Evolutionary conservation across 2,329 filamentous ascomycete genomes (phyloP).

Genomic region (Neurospora sp.): DNA sequence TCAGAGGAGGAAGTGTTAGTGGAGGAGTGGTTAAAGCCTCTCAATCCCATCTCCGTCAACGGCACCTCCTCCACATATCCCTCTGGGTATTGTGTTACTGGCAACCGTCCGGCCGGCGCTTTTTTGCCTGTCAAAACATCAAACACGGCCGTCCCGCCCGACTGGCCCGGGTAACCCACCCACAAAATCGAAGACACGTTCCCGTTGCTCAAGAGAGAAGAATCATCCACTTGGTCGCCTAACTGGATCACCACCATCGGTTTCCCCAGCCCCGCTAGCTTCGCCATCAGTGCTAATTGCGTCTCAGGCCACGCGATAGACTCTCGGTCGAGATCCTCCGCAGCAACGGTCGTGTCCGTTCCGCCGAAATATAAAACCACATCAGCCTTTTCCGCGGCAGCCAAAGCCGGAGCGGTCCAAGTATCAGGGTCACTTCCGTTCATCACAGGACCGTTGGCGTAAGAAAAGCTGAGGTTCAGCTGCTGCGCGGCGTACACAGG

Average conservation of each 20-base stretch:
- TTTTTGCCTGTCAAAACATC: slow-evolving; percentile 41
- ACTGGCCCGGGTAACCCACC: slow-evolving; percentile 50
- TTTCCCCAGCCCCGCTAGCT: slow-evolving; percentile 33
- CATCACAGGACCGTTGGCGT: slow-evolving; percentile 18
- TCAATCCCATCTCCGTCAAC: slow-evolving; percentile 47
- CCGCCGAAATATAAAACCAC: slow-evolving; percentile 46
- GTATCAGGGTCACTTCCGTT: slow-evolving; percentile 19
- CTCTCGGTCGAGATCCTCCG: slow-evolving; percentile 41
- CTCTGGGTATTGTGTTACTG: slow-evolving; percentile 46
- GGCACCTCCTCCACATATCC: slow-evolving; percentile 38
- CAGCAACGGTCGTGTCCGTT: slow-evolving; percentile 40
- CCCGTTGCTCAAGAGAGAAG: slow-evolving; percentile 34
- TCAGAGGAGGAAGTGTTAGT: neutral
- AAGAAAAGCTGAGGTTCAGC: slow-evolving; percentile 27
- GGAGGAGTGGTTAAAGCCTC: slow-evolving; percentile 17
- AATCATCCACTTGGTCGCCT: slow-evolving; percentile 41
- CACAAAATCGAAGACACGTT: slow-evolving; percentile 44
- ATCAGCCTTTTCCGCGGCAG: slow-evolving; percentile 34
- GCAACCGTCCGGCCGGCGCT: slow-evolving; percentile 43
- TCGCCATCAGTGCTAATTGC: slow-evolving; percentile 39
- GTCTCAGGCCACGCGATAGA: slow-evolving; percentile 40
- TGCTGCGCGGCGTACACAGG: slow-evolving; percentile 41
- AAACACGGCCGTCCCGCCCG: slow-evolving; percentile 44
- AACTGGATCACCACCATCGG: slow-evolving; percentile 40
- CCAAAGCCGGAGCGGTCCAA: slow-evolving; percentile 25